Base-by-base conservation (phyloP, 345 rosid genomes). In the Aethionema arabicum region DNA sequence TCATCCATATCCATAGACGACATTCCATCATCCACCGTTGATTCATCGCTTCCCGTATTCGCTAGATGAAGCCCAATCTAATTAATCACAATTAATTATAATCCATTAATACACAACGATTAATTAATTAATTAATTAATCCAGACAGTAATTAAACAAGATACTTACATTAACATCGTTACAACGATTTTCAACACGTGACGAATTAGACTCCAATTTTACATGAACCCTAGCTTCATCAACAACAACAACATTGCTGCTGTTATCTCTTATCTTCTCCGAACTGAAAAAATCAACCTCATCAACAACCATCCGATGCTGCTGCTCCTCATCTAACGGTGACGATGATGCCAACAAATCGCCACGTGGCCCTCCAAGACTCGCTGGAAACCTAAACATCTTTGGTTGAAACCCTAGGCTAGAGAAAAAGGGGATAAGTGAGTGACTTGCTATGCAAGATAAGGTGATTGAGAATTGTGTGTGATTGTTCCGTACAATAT, bases 51-150 rank as follows among this genome's bases (percentile, higher is more conserved):
- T 83, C 95, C 80, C 4, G 85, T 70, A 39, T 81, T 81, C 46
- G 82, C 82, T 12, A 92, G 91, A 63, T 70, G 85, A 81, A 92
- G 78, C 2, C 91, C 96, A 60, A 79, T 92, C 99, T 92, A 63
- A 59, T n/a, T 92, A 63, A 59, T n/a, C 7, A 53, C 32, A 46
- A 14, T n/a, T n/a, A n/a, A n/a, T n/a, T n/a, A n/a, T n/a, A n/a
- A n/a, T n/a, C n/a, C n/a, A n/a, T n/a, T n/a, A n/a, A n/a, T n/a
- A n/a, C 7, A 53, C 32, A 46, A 14, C 13, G 21, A 1, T 0
- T 32, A 12, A 13, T 51, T 14, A 6, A n/a, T 15, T 10, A 67
- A 7, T 8, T 16, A 38, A 36, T 12, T 11, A 43, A 61, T 13
- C 14, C 5, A 8, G n/a, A n/a, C 31, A 41, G 32, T 12, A 58